Percentiles rank a stretch among this genome's conserved stretches.
Evolutionary conservation across 495 filamentous ascomycete species (phyloP).

Genomic region (Pyrenopolyporus hunteri): DNA sequence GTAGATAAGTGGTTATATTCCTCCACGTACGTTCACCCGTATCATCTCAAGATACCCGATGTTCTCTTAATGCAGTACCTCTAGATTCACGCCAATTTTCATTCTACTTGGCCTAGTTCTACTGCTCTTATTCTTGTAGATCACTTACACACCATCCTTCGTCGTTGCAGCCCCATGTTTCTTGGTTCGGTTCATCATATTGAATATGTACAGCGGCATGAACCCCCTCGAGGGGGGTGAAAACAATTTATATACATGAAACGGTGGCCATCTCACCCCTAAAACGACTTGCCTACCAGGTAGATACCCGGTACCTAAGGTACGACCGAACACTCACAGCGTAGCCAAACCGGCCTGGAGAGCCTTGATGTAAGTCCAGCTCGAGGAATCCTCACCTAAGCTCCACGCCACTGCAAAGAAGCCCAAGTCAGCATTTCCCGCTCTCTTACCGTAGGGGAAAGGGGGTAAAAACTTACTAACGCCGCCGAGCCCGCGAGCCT

Average conservation of each 20-base stretch:
- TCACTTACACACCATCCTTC: too few relatives aligned
- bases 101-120: too few relatives aligned
- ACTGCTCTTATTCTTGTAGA: too few relatives aligned
- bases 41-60: slow-evolving; percentile 6
- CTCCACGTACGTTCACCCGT: background rate
- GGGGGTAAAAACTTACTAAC: slow-evolving; percentile 47
- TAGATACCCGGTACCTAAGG: too few relatives aligned
- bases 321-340: slow-evolving; percentile 12
- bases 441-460: background rate
- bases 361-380: slow-evolving; percentile 60
- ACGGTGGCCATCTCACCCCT: background rate
- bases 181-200: too few relatives aligned
- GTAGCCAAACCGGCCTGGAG: slow-evolving; percentile 55
- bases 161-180: too few relatives aligned
- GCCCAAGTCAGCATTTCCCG: slow-evolving; percentile 15
- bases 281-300: too few relatives aligned
- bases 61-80: background rate
- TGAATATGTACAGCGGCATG: too few relatives aligned
- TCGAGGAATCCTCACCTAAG: slow-evolving; percentile 65
- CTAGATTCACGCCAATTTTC: background rate
- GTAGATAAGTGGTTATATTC: background rate
- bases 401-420: slow-evolving; percentile 56
- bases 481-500: slow-evolving; percentile 60
- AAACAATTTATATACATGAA: slow-evolving; percentile 30
- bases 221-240: too few relatives aligned